Percentiles rank a stretch among this genome's conserved stretches.
Conservation (phyloP, 768 basidiomycete genomes). For the Cystoderma amianthinum region DNA sequence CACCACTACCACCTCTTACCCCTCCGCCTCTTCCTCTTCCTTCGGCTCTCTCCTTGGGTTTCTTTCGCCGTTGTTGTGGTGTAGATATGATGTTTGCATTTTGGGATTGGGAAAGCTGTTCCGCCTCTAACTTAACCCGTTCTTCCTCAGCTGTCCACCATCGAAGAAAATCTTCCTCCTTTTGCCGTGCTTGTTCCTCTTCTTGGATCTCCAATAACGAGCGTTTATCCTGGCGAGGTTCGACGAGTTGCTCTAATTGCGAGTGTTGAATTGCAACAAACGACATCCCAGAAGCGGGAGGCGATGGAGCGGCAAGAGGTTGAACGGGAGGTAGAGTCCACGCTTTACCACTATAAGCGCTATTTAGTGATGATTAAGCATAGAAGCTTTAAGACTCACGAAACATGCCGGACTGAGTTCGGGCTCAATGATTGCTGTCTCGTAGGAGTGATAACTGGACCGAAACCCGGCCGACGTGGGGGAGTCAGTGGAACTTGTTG, state of each 20-base stretch:
- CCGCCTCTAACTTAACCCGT: slow-evolving; percentile 48
- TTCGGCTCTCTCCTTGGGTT: not conserved
- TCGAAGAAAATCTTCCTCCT: slow-evolving; percentile 74
- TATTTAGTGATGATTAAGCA: no score
- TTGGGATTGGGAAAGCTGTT: slow-evolving; percentile 17
- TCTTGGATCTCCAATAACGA: slow-evolving; percentile 81
- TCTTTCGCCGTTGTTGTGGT: not conserved
- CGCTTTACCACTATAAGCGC: slow-evolving; percentile 47
- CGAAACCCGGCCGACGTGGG: slow-evolving; percentile 34
- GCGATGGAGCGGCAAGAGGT: slow-evolving; percentile 25
- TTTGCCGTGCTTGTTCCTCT: slow-evolving; percentile 62
- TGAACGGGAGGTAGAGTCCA: slow-evolving; percentile 59
- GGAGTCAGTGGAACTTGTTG: slow-evolving; percentile 2
- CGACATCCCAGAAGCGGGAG: slow-evolving; percentile 40
- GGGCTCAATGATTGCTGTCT: slow-evolving; percentile 28
- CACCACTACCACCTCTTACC: not conserved
- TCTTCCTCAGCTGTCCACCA: slow-evolving; percentile 91
- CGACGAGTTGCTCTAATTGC: slow-evolving; percentile 49
- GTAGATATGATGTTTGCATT: not conserved
- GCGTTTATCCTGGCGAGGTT: slow-evolving; percentile 41
- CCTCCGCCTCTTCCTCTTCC: not conserved
- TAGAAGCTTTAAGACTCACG: slow-evolving; percentile 34
- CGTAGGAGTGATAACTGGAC: slow-evolving; percentile 60
- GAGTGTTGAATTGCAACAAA: slow-evolving; percentile 81
- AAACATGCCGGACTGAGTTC: slow-evolving; percentile 31